phyloP scores from a whole-genome alignment of 331 rosid genomes.

The Arachis monticola region DNA sequence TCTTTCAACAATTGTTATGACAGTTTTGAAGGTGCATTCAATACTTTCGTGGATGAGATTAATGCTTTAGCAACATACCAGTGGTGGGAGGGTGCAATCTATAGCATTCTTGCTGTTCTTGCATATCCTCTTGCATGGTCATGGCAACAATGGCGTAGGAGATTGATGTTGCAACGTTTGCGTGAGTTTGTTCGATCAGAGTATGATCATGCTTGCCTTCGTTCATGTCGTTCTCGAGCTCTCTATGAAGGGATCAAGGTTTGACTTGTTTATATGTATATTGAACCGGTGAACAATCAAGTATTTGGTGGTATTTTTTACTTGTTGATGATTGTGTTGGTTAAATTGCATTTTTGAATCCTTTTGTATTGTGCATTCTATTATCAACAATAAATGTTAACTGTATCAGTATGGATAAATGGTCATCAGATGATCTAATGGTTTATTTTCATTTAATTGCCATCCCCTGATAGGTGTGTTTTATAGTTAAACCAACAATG shows the following conservation, averaged over 20 bases:
- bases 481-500: neutral
- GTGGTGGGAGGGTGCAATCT: constrained; percentile 99
- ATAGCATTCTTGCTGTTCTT: constrained; percentile 76
- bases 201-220: constrained; percentile 93
- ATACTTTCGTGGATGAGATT: constrained; percentile 89
- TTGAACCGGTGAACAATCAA: constrained; percentile 12
- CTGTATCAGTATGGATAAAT: constrained; percentile 14
- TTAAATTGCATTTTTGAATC: constrained; percentile 15
- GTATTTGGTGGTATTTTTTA: constrained; percentile 15
- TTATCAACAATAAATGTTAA: constrained; percentile 17
- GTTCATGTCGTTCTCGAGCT: constrained; percentile 98
- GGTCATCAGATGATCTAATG: neutral
- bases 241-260: constrained; percentile 99
- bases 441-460: constrained; percentile 8
- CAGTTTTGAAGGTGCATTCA: constrained; percentile 94
- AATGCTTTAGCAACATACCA: constrained; percentile 91
- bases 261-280: constrained; percentile 36
- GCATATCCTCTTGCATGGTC: constrained; percentile 96
- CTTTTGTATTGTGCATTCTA: constrained; percentile 10
- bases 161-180: constrained; percentile 80
- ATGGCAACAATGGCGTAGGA: constrained; percentile 96
- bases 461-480: neutral
- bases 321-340: constrained; percentile 25
- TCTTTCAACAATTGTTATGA: constrained; percentile 44
- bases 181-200: constrained; percentile 98